Percentiles rank a stretch among this genome's conserved stretches.
Evolutionary conservation across 2,329 filamentous ascomycete genomes (phyloP).

Genomic region (Cryphonectria parasitica): DNA sequence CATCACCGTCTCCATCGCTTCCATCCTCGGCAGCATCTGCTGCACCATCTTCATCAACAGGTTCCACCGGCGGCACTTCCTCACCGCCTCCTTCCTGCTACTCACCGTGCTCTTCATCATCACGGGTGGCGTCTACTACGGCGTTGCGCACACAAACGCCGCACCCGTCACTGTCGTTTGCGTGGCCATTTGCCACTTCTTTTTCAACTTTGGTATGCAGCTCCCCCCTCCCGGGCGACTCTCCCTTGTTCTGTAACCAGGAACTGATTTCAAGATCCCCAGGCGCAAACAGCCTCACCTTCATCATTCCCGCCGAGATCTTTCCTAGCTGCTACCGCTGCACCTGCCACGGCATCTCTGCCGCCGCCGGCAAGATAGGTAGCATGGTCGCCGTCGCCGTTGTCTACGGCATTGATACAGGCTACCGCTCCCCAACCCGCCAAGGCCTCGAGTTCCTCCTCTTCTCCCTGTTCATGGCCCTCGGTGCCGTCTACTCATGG

Average conservation of each 20-base stretch:
- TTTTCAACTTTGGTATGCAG: slow-evolving; percentile 57
- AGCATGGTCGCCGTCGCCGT: slow-evolving; percentile 56
- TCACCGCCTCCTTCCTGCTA: slow-evolving; percentile 53
- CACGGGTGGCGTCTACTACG: slow-evolving; percentile 53
- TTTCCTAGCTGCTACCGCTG: slow-evolving; percentile 67
- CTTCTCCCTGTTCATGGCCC: slow-evolving; percentile 53
- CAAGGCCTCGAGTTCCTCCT: slow-evolving; percentile 56
- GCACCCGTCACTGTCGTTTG: slow-evolving; percentile 53
- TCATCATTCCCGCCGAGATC: slow-evolving; percentile 66
- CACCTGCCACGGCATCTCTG: slow-evolving; percentile 65
- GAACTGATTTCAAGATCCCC: not conserved
- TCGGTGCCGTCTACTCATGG: slow-evolving; percentile 56
- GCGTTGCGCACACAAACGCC: slow-evolving; percentile 45
- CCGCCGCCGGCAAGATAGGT: slow-evolving; percentile 62
- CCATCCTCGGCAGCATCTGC: slow-evolving; percentile 53
- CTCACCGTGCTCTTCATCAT: slow-evolving; percentile 52
- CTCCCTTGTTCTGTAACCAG: not conserved
- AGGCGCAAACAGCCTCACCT: slow-evolving; percentile 66
- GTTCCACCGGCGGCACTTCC: slow-evolving; percentile 52
- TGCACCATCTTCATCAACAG: slow-evolving; percentile 54
- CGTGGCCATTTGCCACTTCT: slow-evolving; percentile 57
- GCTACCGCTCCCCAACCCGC: slow-evolving; percentile 45
- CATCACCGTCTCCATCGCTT: slow-evolving; percentile 55
- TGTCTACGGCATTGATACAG: slow-evolving; percentile 53
- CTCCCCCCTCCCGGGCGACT: not conserved